phyloP scores from a whole-genome alignment of 2,329 filamentous ascomycete genomes.

The Fusarium anguioides region DNA sequence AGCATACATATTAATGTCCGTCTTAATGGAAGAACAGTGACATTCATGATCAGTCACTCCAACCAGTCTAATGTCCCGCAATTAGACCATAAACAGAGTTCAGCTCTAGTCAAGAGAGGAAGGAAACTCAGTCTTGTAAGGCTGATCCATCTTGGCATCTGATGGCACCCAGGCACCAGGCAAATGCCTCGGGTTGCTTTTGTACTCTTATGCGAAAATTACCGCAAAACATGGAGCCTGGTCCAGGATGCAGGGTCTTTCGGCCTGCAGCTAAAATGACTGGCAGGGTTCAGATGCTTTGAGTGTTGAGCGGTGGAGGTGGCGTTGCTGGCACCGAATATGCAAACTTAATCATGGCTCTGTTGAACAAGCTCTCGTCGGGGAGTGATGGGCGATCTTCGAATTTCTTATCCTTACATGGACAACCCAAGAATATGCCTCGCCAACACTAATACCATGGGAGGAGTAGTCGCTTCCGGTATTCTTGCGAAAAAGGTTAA shows the following conservation, averaged over 20 bases:
- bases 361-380: not conserved
- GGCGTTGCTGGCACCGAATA: not conserved
- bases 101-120: not conserved
- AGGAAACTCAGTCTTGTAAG: constrained; percentile 2
- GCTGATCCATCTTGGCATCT: constrained; percentile 14
- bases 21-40: not conserved
- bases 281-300: constrained; percentile 1
- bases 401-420: not conserved
- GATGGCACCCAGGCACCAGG: not conserved
- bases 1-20: not conserved
- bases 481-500: not conserved
- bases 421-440: constrained; percentile 17
- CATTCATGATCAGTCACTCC: not conserved
- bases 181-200: not conserved
- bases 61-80: not conserved
- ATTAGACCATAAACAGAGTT: not conserved
- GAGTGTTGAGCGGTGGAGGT: constrained; percentile 19
- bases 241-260: not conserved
- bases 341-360: not conserved
- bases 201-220: constrained; percentile 11
- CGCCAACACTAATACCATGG: not conserved
- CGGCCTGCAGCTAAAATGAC: constrained; percentile 14
- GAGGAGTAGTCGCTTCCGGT: not conserved
- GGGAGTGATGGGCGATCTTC: not conserved
- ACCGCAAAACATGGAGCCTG: not conserved